phyloP scores from a whole-genome alignment of 768 basidiomycete species.

The Pleurotus tuoliensis region DNA sequence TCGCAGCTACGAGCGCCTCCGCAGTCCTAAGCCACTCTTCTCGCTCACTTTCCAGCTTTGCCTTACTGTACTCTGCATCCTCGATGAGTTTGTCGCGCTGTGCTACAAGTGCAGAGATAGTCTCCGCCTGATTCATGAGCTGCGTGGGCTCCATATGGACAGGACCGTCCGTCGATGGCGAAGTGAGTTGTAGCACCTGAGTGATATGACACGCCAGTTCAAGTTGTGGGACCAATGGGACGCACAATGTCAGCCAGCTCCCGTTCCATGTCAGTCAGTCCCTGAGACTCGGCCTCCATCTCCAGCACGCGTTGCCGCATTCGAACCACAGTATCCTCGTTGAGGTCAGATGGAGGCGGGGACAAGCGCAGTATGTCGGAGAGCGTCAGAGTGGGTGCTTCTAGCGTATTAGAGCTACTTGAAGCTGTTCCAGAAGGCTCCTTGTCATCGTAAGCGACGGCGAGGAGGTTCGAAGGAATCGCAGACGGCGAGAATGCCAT shows the following conservation, averaged over 20 bases:
- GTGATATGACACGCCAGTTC: not conserved
- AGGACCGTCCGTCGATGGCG: not conserved
- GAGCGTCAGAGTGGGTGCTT: constrained; percentile 37
- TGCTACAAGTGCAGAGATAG: constrained; percentile 48
- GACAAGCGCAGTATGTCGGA: constrained; percentile 50
- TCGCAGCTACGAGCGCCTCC: constrained; percentile 57
- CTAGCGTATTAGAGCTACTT: not conserved
- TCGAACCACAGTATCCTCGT: constrained; percentile 40
- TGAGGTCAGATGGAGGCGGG: constrained; percentile 19
- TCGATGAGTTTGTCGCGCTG: constrained; percentile 58
- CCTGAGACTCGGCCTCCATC: constrained; percentile 28
- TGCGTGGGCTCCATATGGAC: constrained; percentile 31
- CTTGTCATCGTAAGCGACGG: too few species aligned
- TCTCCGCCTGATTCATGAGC: constrained; percentile 57
- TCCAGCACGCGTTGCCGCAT: constrained; percentile 46
- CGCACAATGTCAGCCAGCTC: constrained; percentile 59
- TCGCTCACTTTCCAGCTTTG: constrained; percentile 58
- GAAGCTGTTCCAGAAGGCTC: too few species aligned
- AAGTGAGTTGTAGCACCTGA: constrained; percentile 47
- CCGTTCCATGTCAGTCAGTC: constrained; percentile 33
- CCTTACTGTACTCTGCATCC: constrained; percentile 54
- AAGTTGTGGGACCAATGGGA: constrained; percentile 10
- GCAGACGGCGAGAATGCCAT: too few species aligned
- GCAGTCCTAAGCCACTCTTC: constrained; percentile 63
- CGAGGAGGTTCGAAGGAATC: too few species aligned